Percentiles rank a stretch among this genome's conserved stretches.
Conservation (phyloP, 768 basidiomycete species). For the Trichaptum fuscoviolaceum region DNA sequence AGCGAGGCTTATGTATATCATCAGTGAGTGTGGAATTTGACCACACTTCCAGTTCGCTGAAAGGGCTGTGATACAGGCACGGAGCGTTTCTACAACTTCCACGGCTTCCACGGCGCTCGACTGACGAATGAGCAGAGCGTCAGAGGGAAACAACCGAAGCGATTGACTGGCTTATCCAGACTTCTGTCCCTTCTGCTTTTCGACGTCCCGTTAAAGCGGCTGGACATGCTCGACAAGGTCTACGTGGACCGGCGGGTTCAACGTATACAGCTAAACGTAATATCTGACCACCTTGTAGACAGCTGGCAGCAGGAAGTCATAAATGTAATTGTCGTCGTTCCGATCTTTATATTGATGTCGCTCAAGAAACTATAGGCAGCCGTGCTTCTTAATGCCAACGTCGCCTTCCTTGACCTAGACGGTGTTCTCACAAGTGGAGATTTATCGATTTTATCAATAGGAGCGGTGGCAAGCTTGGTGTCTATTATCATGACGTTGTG, state of each 20-base stretch:
- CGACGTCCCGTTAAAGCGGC: neutral
- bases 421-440: neutral
- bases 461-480: constrained; percentile 3
- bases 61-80: neutral
- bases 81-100: constrained; percentile 2
- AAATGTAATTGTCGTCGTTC: neutral
- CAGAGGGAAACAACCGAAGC: neutral
- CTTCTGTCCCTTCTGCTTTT: constrained; percentile 1
- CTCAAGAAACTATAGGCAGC: neutral
- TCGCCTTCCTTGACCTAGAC: neutral
- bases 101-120: neutral
- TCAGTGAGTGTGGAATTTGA: neutral
- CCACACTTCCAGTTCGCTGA: neutral
- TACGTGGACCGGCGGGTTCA: neutral
- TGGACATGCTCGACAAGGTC: neutral
- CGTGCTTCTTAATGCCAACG: neutral
- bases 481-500: neutral
- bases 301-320: neutral
- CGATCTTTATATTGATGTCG: neutral
- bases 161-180: neutral
- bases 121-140: neutral
- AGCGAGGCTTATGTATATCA: neutral
- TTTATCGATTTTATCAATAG: neutral
- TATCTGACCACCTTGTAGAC: neutral
- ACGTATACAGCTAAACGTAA: neutral